Evolutionary conservation across 441 rosid genomes (phyloP).

Genomic region (Daphne laureola): DNA sequence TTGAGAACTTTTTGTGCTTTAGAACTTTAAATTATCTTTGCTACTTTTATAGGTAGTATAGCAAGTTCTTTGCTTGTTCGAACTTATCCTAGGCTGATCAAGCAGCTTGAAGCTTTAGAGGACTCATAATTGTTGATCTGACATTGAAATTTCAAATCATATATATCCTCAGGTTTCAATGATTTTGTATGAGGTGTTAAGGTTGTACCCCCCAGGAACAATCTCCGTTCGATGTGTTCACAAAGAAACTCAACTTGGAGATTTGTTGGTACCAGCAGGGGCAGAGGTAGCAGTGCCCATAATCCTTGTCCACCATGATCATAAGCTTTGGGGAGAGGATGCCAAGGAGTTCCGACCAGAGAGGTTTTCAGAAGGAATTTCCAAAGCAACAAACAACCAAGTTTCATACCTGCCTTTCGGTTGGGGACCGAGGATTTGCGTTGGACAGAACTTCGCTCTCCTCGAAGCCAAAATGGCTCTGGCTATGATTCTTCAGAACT

Average conservation of each 20-base stretch:
- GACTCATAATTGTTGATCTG: no score
- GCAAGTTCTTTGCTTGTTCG: no score
- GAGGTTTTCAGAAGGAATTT: slow-evolving; percentile 35
- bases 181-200: slow-evolving; percentile 29
- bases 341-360: slow-evolving; percentile 37
- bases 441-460: slow-evolving; percentile 45
- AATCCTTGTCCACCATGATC: slow-evolving; percentile 25
- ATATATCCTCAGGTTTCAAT: slow-evolving; percentile 8
- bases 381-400: slow-evolving; percentile 32
- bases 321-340: slow-evolving; percentile 31
- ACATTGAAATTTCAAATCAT: no score
- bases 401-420: slow-evolving; percentile 35
- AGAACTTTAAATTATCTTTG: no score
- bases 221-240: slow-evolving; percentile 16
- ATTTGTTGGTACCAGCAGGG: slow-evolving; percentile 28
- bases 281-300: slow-evolving; percentile 23
- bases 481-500: slow-evolving; percentile 33
- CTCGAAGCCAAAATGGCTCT: slow-evolving; percentile 42
- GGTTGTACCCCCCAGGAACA: slow-evolving; percentile 30
- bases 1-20: no score
- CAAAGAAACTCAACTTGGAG: slow-evolving; percentile 32
- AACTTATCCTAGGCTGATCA: no score
- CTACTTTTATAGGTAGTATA: no score
- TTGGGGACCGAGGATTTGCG: slow-evolving; percentile 44
- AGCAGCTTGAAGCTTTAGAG: no score